Base-by-base conservation (phyloP, 139 green algal species). In the Pleodorina starrii region DNA sequence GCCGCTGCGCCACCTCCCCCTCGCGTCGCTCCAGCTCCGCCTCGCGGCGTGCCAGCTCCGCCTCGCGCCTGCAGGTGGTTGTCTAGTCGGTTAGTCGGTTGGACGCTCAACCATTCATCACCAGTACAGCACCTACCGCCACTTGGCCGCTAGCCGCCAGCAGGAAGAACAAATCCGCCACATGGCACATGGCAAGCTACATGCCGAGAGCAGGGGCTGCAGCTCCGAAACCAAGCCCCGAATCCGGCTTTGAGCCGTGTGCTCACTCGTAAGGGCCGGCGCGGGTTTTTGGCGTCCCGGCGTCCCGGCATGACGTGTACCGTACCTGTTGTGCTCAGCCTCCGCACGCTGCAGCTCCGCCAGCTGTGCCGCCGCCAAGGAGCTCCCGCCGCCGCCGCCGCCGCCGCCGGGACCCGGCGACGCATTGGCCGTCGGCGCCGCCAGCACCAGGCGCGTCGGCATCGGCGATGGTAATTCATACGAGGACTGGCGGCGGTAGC, bases 311-410 rank as follows among this genome's bases (percentile, higher is more conserved):
- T n/a, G n/a, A n/a, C n/a, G n/a, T n/a, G n/a, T n/a, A n/a, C n/a
- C 63, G 63, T 38, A 73, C 63, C 5, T 32, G 16, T 40, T 73
- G 63, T 73, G 63, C 21, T 73, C 63, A 38, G 63, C 63, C 29
- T 73, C 63, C 63, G 63, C 63, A 40, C 63, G 21, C 32, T 73
- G 63, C 63, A 73, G 63, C 63, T 73, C 63, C 63, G 63, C 63
- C 27, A 73, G 32, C 63, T 73, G 63, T 11, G n/a, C 35, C 63
- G 63, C 63, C 5, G 19, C 63, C 63, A 10, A 57, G 48, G 48
- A 10, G 48, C 12, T 57, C 48, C 48, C 48, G 48, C 48, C 48
- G 48, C 48, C 48, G 48, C 6, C 59, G 59, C 59, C 59, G 59
- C 59, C 59, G 27, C 59, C 27, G 23, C 23, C 63, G 63, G 32